Percentiles rank a stretch among this genome's conserved stretches.
These are phyloP conservation scores for Tympanopsis confertula DNA, from an alignment of 2,329 filamentous ascomycete species.

Conservation along the genomic window DNA sequence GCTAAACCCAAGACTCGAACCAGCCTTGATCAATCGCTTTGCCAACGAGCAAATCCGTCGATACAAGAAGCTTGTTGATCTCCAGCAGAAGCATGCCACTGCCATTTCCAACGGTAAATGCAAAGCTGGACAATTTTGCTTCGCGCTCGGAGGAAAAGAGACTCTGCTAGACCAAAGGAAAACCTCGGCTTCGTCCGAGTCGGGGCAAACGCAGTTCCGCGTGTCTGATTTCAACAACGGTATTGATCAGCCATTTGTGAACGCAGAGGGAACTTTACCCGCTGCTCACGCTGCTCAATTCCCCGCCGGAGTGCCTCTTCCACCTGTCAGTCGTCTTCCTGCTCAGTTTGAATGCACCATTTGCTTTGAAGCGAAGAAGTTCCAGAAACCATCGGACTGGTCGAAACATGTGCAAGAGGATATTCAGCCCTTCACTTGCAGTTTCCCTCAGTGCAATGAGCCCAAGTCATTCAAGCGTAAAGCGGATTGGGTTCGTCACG, in stretches of 20 bases:
- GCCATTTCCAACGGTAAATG: conserved; percentile 50
- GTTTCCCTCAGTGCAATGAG: conserved; percentile 71
- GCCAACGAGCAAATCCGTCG: conserved; percentile 69
- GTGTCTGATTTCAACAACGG: conserved; percentile 30
- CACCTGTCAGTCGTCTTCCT: conserved; percentile 65
- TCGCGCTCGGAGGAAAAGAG: conserved; percentile 8
- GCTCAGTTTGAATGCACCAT: conserved; percentile 83
- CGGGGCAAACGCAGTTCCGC: conserved; percentile 35
- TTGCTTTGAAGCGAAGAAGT: conserved; percentile 75
- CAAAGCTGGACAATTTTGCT: conserved; percentile 8
- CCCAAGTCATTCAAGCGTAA: conserved; percentile 90
- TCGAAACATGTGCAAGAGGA: conserved; percentile 94
- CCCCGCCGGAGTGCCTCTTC: conserved; percentile 69
- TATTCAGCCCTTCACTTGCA: conserved; percentile 85
- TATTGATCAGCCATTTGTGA: conserved; percentile 49
- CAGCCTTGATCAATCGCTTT: conserved; percentile 66
- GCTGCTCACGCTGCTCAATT: conserved; percentile 64
- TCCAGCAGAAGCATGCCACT: conserved; percentile 58
- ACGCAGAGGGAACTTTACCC: conserved; percentile 58
- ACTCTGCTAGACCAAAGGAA: conserved; percentile 54
- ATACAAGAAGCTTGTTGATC: conserved; percentile 65
- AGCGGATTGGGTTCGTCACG: conserved; percentile 89
- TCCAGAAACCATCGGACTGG: conserved; percentile 89
- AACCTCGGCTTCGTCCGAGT: conserved; percentile 54
- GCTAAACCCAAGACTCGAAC: conserved; percentile 61